Conservation (phyloP, 495 filamentous ascomycete genomes). For the Podospora didyma region DNA sequence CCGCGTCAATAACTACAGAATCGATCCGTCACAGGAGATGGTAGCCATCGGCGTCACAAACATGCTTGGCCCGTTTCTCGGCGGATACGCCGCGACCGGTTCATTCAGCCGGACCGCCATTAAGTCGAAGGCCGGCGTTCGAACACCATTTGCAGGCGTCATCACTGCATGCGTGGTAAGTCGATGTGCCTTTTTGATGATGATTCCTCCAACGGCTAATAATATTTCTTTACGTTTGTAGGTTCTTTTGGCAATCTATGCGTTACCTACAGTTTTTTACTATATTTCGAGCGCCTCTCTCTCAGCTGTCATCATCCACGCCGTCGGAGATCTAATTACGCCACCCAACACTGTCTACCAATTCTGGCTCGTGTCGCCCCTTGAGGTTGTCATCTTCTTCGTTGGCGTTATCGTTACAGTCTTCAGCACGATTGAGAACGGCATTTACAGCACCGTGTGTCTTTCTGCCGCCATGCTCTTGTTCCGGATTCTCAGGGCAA, state of each 20-base stretch:
- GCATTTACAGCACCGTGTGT: constrained; percentile 82
- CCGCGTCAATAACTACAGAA: constrained; percentile 95
- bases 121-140: constrained; percentile 95
- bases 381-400: constrained; percentile 93
- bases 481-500: constrained; percentile 79
- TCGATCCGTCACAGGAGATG: constrained; percentile 94
- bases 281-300: constrained; percentile 86
- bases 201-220: no score
- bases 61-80: constrained; percentile 88
- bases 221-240: no score
- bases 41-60: constrained; percentile 93
- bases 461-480: constrained; percentile 75
- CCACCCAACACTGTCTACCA: constrained; percentile 91
- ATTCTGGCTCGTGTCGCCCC: constrained; percentile 89
- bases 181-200: no score
- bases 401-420: constrained; percentile 87
- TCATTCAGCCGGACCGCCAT: constrained; percentile 98
- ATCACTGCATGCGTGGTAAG: constrained; percentile 86
- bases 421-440: constrained; percentile 84
- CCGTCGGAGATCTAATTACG: constrained; percentile 92
- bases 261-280: constrained; percentile 86
- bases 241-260: constrained; percentile 94
- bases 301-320: constrained; percentile 96
- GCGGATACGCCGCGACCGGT: constrained; percentile 89
- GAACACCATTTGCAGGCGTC: constrained; percentile 86